Percentiles rank a stretch among this genome's conserved stretches.
Evolutionary conservation across 192 early-diverging fungal genomes (phyloP).

Genomic region (Podila horticola): DNA sequence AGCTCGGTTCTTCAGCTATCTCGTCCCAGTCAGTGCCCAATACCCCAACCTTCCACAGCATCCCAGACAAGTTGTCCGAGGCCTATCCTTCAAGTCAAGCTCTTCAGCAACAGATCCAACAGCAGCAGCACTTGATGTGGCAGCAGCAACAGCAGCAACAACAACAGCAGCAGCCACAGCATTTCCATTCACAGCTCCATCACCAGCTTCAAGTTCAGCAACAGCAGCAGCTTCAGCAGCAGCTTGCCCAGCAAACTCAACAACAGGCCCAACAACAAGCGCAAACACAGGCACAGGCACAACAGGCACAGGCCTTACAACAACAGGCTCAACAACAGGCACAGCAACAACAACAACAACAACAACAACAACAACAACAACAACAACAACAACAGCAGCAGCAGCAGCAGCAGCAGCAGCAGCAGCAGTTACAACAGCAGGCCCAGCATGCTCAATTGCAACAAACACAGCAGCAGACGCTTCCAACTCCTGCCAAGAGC

Average conservation of each 20-base stretch:
- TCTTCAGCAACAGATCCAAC: slow-evolving; percentile 25
- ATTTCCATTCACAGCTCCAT: slow-evolving; percentile 21
- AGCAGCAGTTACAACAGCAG: background rate
- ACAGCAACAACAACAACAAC: slow-evolving; percentile 28
- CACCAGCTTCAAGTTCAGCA: slow-evolving; percentile 15
- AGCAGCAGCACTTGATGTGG: slow-evolving; percentile 13
- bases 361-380: background rate
- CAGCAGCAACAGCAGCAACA: slow-evolving; percentile 23
- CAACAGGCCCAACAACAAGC: slow-evolving; percentile 7
- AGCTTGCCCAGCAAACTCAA: slow-evolving; percentile 18
- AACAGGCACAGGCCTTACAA: background rate
- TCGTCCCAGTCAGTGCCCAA: slow-evolving; percentile 28
- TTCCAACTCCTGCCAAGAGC: slow-evolving; percentile 35
- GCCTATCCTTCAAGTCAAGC: slow-evolving; percentile 16
- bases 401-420: slow-evolving; percentile 21
- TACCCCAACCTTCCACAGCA: slow-evolving; percentile 33
- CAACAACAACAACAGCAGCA: background rate
- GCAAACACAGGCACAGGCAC: slow-evolving; percentile 20
- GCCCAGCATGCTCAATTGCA: background rate
- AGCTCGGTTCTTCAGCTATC: slow-evolving; percentile 10
- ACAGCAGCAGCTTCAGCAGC: slow-evolving; percentile 17
- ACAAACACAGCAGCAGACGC: background rate
- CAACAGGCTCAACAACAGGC: slow-evolving; percentile 18
- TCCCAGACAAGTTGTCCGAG: slow-evolving; percentile 26
- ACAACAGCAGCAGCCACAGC: background rate